Conservation (phyloP, 192 early-diverging fungal genomes). For the Gryganskiella cystojenkinii region DNA sequence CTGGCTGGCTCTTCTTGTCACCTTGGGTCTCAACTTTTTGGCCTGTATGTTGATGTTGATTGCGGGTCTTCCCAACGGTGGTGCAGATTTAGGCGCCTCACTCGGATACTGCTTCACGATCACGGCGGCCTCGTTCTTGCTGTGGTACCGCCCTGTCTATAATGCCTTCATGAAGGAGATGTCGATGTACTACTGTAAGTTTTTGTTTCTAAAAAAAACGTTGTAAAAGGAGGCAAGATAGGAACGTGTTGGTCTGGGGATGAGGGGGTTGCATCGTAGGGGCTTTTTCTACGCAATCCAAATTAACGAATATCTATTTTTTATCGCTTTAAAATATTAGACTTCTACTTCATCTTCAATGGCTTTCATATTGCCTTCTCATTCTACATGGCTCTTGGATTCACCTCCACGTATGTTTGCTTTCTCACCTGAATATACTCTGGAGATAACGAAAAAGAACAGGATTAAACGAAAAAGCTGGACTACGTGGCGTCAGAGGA, state of each 20-base stretch:
- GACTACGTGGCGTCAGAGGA: neutral
- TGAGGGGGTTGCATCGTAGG: no score
- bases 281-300: no score
- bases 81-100: constrained; percentile 83
- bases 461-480: neutral
- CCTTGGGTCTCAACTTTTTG: constrained; percentile 81
- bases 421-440: neutral
- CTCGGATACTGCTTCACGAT: constrained; percentile 82
- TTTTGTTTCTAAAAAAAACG: no score
- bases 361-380: constrained; percentile 86
- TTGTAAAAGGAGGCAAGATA: no score
- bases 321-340: no score
- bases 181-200: constrained; percentile 85
- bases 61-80: constrained; percentile 73
- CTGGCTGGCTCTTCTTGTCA: constrained; percentile 79
- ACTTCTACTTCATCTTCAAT: constrained; percentile 86
- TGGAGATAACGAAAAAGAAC: neutral
- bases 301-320: no score
- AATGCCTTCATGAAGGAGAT: constrained; percentile 89
- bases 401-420: constrained; percentile 74
- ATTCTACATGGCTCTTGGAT: constrained; percentile 88
- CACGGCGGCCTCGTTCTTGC: constrained; percentile 77
- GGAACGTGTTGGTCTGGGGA: neutral
- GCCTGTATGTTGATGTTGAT: constrained; percentile 81
- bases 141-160: constrained; percentile 92